Base-by-base conservation (phyloP, 495 filamentous ascomycete species). In the Aspergillus avenaceus region DNA sequence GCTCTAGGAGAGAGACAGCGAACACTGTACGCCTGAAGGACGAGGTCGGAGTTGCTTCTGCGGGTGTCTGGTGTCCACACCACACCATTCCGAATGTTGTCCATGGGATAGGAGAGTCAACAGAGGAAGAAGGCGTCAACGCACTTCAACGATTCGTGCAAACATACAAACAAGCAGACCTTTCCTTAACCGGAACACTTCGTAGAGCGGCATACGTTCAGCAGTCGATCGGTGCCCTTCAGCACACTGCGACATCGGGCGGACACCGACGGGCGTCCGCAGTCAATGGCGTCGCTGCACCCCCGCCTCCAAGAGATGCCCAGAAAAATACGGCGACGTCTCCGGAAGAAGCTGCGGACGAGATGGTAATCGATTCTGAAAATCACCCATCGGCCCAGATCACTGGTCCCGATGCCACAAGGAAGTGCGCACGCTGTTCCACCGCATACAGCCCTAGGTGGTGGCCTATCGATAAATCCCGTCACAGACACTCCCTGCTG, bases 161-260 rank as follows among this genome's bases (percentile, higher is more conserved):
- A 45, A 91, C 86, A 34, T 96, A 88, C 75, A 99, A 97, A 70
- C 92, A 97, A 65, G 91, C 92, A 16, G 93, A 99, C 57, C 76
- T 92, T 18, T 80, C 86, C 14, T 68, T 96, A 46, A 96, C 91
- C 7, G 92, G 92, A 18, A 96, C 93, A 14, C 85, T 91, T 34
- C 84, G 93, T 18, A 97, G 96, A 62, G 92, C 95, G 18, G 83
- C 80, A 25, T 76, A 84, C 19, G 71, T 84, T 31, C 76, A 84
- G 41, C 72, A 78, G 28, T 73, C 75, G 5, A 68, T 74, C 31
- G 67, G 68, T 44, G 61, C 56, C 7, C 56, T 64, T 8, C 63
- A 67, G 9, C 66, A 61, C 6, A 49, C 59, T 50, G 58, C 44
- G 19, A 41, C 48, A 9, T 54, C 53, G 18, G 40, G 51, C 16